phyloP scores from a whole-genome alignment of 2,329 filamentous ascomycete species.

The Verticillium nonalfalfae region DNA sequence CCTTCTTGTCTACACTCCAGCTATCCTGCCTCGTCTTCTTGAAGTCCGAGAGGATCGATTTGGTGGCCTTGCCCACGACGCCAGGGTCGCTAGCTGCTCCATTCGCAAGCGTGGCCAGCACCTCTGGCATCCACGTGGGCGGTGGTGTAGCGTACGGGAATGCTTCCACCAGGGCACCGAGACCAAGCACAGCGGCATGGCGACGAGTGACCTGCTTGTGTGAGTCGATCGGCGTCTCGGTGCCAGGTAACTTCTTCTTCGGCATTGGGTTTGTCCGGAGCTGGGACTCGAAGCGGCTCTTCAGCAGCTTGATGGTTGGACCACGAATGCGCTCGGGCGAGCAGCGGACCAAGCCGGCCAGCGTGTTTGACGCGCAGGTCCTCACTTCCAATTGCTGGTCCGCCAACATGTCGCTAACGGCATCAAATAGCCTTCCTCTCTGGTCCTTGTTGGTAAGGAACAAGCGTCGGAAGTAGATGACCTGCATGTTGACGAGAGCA shows the following conservation, averaged over 20 bases:
- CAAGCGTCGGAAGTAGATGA: constrained; percentile 93
- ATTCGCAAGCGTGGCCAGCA: constrained; percentile 77
- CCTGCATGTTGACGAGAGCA: constrained; percentile 96
- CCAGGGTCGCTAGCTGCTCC: constrained; percentile 84
- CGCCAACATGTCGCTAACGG: constrained; percentile 91
- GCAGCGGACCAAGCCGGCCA: constrained; percentile 97
- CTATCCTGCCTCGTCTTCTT: constrained; percentile 99
- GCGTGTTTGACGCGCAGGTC: constrained; percentile 82
- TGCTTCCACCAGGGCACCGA: constrained; percentile 87
- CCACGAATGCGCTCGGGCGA: constrained; percentile 76
- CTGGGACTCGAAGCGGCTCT: constrained; percentile 70
- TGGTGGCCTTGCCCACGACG: constrained; percentile 92
- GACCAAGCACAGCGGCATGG: constrained; percentile 85
- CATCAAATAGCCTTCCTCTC: constrained; percentile 76
- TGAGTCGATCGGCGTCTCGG: constrained; percentile 62
- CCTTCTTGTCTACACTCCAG: constrained; percentile 97
- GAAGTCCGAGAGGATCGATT: constrained; percentile 90
- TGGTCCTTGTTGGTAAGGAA: constrained; percentile 75
- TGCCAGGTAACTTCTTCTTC: constrained; percentile 58
- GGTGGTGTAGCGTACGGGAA: constrained; percentile 95
- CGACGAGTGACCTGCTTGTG: constrained; percentile 74
- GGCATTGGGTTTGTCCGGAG: constrained; percentile 84
- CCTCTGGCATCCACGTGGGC: constrained; percentile 88
- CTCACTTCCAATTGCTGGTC: constrained; percentile 92
- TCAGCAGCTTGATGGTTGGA: constrained; percentile 68